Conservation (phyloP, 768 basidiomycete species). For the Suillus discolor region DNA sequence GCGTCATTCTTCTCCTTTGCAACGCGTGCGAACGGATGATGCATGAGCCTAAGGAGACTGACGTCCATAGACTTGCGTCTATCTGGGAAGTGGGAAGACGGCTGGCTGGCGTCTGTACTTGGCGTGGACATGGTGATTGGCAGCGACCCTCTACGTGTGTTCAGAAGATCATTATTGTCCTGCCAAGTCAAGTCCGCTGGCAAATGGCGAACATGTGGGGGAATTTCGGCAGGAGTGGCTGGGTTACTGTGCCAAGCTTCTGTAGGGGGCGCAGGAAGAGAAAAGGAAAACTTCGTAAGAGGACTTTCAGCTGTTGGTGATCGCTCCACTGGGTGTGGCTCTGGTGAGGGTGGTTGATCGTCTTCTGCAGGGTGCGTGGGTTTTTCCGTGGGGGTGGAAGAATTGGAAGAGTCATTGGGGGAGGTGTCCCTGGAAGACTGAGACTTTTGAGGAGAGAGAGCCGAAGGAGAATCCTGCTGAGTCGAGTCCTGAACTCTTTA, state of each 20-base stretch:
- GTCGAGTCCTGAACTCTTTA: conserved; percentile 40
- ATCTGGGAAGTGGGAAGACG: conserved; percentile 36
- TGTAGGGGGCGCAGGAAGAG: conserved; percentile 23
- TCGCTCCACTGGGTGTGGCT: conserved; percentile 7
- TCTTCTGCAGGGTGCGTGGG: conserved; percentile 29
- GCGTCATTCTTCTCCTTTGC: conserved; percentile 39
- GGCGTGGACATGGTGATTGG: conserved; percentile 39
- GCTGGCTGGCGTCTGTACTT: conserved; percentile 35
- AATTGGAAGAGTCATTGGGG: conserved; percentile 32
- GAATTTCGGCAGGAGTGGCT: conserved; percentile 27
- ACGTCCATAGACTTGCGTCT: conserved; percentile 42
- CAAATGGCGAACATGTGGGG: conserved; percentile 27
- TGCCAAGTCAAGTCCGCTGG: conserved; percentile 23
- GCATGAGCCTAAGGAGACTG: conserved; percentile 55
- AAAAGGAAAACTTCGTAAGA: conserved; percentile 25
- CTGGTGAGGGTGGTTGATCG: conserved; percentile 11
- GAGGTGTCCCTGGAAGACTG: conserved; percentile 26
- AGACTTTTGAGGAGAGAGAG: conserved; percentile 12
- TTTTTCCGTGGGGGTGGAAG: conserved; percentile 44
- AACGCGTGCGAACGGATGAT: conserved; percentile 38
- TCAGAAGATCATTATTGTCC: conserved; percentile 35
- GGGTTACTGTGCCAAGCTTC: conserved; percentile 38
- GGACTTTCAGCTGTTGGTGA: conserved; percentile 13
- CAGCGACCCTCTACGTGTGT: conserved; percentile 55
- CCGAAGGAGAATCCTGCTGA: conserved; percentile 22